Evolutionary conservation across 148 eudicot genomes (phyloP), one percentile per base, ranked within the genome.

Genomic region (Vaccinium darrowii): DNA sequence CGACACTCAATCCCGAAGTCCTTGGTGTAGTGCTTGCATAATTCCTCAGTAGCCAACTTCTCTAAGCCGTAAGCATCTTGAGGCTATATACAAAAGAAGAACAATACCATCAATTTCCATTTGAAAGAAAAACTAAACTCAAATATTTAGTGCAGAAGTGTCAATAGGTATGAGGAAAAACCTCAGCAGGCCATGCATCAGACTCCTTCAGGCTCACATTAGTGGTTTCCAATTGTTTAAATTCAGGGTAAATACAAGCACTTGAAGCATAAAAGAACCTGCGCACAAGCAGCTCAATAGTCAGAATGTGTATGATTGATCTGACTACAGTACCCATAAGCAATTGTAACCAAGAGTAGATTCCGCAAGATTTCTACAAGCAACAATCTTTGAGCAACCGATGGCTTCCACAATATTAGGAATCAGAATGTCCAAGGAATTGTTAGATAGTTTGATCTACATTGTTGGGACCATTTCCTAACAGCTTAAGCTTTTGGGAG

Each of bases 141-240:
- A 75, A n/a, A 8, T 53, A 78, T 15, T 7, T 54, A 52, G 19
- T 27, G 63, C 14, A 56, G 5, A 5, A 12, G 56, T 27, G 62
- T 78, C 23, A 15, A 16, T 54, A 79, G 81, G 33, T 79, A 10
- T 2, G 65, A 25, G 54, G 62, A 67, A 18, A 72, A 84, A 91
- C 92, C 92, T 91, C 92, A 0, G 92, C 91, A 81, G 92, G 92
- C 92, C 92, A 91, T 4, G 92, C 92, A 83, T 91, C 92, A 77
- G 92, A 65, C 79, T 91, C 92, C 88, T 91, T 91, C 87, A 91
- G 83, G 90, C 91, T 91, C 79, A 91, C 92, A 86, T 91, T 91
- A 27, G 73, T 67, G 25, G 92, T 91, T 19, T 91, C 92, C 90
- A 91, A 57, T 87, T 91, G 92, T 87, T 89, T 91, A 88, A 91